These are phyloP conservation scores for Soucietia sequanensis DNA, from an alignment of 805 yeast genomes.

Conservation along the genomic window DNA sequence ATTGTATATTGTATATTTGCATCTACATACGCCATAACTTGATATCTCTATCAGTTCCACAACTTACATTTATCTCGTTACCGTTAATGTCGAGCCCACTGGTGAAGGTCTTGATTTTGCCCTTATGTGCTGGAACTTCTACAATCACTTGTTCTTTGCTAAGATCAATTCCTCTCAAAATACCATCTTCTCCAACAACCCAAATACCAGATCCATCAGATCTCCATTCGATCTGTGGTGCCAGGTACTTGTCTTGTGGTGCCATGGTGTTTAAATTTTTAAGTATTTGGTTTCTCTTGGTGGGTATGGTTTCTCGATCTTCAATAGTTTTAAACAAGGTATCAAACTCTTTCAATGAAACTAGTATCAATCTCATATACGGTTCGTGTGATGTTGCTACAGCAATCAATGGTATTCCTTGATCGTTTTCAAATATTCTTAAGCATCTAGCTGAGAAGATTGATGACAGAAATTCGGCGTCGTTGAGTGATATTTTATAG, in stretches of 20 bases:
- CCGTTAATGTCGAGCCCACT: slow-evolving; percentile 22
- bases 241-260: slow-evolving; percentile 69
- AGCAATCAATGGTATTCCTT: slow-evolving; percentile 38
- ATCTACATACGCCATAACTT: slow-evolving; percentile 19
- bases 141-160: slow-evolving; percentile 32
- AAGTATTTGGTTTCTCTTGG: slow-evolving; percentile 25
- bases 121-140: slow-evolving; percentile 39
- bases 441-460: slow-evolving; percentile 60
- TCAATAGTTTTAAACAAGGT: not conserved
- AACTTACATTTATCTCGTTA: slow-evolving; percentile 41
- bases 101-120: slow-evolving; percentile 46
- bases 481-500: slow-evolving; percentile 60
- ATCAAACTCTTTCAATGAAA: slow-evolving; percentile 38
- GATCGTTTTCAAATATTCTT: slow-evolving; percentile 13
- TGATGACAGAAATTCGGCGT: slow-evolving; percentile 66
- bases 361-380: slow-evolving; percentile 63
- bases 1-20: too few relatives aligned
- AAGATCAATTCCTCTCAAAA: slow-evolving; percentile 57
- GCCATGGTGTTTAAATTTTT: slow-evolving; percentile 44
- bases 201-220: slow-evolving; percentile 52
- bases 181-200: slow-evolving; percentile 71
- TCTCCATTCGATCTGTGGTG: slow-evolving; percentile 48
- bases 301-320: slow-evolving; percentile 6
- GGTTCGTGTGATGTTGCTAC: slow-evolving; percentile 80
- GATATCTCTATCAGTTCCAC: slow-evolving; percentile 43